Percentiles rank a stretch among this genome's conserved stretches.
These are phyloP conservation scores for Verticillium tricorpus DNA, from an alignment of 2,329 filamentous ascomycete species.

Conservation along the genomic window DNA sequence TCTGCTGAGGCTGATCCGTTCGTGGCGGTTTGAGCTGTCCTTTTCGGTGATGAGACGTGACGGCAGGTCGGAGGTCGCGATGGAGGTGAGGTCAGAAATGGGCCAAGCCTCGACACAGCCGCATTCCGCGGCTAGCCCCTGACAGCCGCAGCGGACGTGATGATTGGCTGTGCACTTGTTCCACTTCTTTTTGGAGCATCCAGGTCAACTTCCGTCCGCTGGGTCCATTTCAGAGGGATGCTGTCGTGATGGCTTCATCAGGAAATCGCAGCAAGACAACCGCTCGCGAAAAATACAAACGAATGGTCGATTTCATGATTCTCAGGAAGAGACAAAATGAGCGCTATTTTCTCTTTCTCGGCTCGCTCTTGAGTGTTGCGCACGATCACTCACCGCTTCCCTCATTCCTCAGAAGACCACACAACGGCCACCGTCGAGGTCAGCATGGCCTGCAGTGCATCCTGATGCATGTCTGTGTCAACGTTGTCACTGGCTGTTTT, in stretches of 20 bases:
- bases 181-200: not conserved
- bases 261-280: not conserved
- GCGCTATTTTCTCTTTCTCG: too few relatives aligned
- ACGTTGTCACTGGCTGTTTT: not conserved
- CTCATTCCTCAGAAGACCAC: too few relatives aligned
- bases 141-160: not conserved
- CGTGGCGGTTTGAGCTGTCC: not conserved
- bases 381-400: too few relatives aligned
- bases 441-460: too few relatives aligned
- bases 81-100: conserved; percentile 5
- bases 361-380: too few relatives aligned
- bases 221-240: not conserved
- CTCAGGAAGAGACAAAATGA: too few relatives aligned
- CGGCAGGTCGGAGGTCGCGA: not conserved
- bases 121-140: not conserved
- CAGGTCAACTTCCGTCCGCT: not conserved
- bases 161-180: not conserved
- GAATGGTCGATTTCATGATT: too few relatives aligned
- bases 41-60: not conserved
- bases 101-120: conserved; percentile 1
- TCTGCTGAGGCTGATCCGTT: not conserved
- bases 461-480: too few relatives aligned
- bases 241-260: not conserved
- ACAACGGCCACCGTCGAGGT: too few relatives aligned
- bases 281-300: not conserved